Evolutionary conservation across 306 rosid species (phyloP).

Genomic region (Vigna unguiculata): DNA sequence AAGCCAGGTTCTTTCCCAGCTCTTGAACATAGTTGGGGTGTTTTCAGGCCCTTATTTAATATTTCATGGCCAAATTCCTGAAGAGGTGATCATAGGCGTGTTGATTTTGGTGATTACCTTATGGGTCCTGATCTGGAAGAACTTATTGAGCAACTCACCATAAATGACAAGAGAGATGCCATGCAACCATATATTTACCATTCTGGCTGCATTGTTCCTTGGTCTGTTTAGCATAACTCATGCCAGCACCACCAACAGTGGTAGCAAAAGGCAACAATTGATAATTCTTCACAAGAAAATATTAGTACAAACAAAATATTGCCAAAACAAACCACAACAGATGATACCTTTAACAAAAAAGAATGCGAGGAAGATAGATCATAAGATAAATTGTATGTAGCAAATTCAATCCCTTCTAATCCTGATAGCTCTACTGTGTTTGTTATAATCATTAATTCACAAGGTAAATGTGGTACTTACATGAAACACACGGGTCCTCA

Average conservation of each 20-base stretch:
- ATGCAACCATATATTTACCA: slow-evolving; percentile 85
- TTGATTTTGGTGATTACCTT: slow-evolving; percentile 57
- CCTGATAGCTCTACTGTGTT: neutral
- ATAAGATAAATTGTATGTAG: neutral
- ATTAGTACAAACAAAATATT: slow-evolving; percentile 1
- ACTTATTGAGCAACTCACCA: slow-evolving; percentile 66
- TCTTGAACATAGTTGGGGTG: slow-evolving; percentile 60
- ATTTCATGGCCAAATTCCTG: slow-evolving; percentile 68
- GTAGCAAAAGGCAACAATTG: slow-evolving; percentile 2
- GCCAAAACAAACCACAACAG: neutral
- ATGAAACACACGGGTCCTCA: neutral
- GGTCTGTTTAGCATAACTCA: slow-evolving; percentile 80
- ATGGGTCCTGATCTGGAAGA: slow-evolving; percentile 68
- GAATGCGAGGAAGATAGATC: slow-evolving; percentile 11
- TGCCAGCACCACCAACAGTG: no score
- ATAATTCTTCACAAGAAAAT: slow-evolving; percentile 10
- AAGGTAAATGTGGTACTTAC: neutral
- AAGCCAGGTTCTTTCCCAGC: slow-evolving; percentile 45
- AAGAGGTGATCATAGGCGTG: slow-evolving; percentile 57
- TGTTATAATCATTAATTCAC: neutral
- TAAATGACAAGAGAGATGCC: slow-evolving; percentile 84
- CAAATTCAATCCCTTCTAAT: neutral
- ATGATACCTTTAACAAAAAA: slow-evolving; percentile 22
- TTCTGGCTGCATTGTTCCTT: slow-evolving; percentile 80
- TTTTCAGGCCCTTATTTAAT: slow-evolving; percentile 56